Evolutionary conservation across 2,329 filamentous ascomycete genomes (phyloP).

Genomic region (Aspergillus arachidicola): DNA sequence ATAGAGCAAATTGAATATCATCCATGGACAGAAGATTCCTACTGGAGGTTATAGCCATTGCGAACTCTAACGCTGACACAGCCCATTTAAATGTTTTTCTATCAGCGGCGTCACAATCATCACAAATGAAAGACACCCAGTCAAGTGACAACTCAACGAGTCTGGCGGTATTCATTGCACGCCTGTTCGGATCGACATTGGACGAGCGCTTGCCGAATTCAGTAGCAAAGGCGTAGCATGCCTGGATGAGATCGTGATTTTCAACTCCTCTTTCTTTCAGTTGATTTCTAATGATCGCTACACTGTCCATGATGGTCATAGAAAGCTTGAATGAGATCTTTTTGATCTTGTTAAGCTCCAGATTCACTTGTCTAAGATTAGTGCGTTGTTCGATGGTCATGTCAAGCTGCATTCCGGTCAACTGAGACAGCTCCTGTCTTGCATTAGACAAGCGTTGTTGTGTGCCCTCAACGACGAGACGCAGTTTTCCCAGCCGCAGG

Average conservation of each 20-base stretch:
- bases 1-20: slow-evolving; percentile 79
- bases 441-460: slow-evolving; percentile 76
- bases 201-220: slow-evolving; percentile 96
- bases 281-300: slow-evolving; percentile 87
- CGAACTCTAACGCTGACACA: slow-evolving; percentile 90
- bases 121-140: slow-evolving; percentile 97
- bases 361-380: slow-evolving; percentile 89
- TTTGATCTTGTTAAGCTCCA: slow-evolving; percentile 88
- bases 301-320: slow-evolving; percentile 98
- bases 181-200: slow-evolving; percentile 90
- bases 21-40: slow-evolving; percentile 90
- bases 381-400: slow-evolving; percentile 90
- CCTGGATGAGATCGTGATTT: slow-evolving; percentile 95
- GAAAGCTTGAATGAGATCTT: slow-evolving; percentile 95
- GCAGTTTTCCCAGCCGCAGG: slow-evolving; percentile 80
- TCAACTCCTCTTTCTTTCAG: slow-evolving; percentile 70
- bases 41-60: slow-evolving; percentile 95
- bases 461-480: slow-evolving; percentile 86
- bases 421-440: slow-evolving; percentile 74
- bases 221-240: slow-evolving; percentile 97
- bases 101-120: slow-evolving; percentile 92
- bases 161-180: slow-evolving; percentile 96
- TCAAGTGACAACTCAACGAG: slow-evolving; percentile 90
- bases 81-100: slow-evolving; percentile 97
- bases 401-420: slow-evolving; percentile 82